A percentile compares a stretch with the other conserved stretches of the same genome.
These are phyloP conservation scores for Millerago galiae DNA, from an alignment of 805 yeast species.

Conservation along the genomic window DNA sequence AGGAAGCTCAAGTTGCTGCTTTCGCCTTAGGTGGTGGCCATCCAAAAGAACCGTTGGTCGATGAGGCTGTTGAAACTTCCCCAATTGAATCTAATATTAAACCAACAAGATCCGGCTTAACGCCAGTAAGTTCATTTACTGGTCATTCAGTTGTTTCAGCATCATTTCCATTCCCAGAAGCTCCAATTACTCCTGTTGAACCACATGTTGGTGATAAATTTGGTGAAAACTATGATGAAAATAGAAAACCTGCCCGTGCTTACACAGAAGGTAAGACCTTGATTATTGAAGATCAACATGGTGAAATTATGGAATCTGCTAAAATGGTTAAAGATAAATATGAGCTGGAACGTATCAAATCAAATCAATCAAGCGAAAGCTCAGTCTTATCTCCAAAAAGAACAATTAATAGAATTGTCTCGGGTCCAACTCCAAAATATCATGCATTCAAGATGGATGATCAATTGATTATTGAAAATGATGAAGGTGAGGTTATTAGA, in stretches of 20 bases:
- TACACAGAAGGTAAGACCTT: slow-evolving; percentile 66
- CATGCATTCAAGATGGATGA: slow-evolving; percentile 79
- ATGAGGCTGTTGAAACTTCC: slow-evolving; percentile 12
- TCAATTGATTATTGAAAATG: slow-evolving; percentile 76
- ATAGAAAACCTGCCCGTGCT: slow-evolving; percentile 33
- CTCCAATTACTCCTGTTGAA: slow-evolving; percentile 1
- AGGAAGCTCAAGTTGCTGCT: slow-evolving; percentile 37
- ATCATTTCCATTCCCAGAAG: slow-evolving; percentile 10
- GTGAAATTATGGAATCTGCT: slow-evolving; percentile 67
- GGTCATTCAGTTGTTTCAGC: neutral
- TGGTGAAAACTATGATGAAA: slow-evolving; percentile 19
- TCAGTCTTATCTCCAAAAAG: slow-evolving; percentile 16
- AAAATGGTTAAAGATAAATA: slow-evolving; percentile 23
- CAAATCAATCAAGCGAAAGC: slow-evolving; percentile 17
- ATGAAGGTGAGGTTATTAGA: slow-evolving; percentile 86
- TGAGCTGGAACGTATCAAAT: slow-evolving; percentile 6
- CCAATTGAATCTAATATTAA: slow-evolving; percentile 1
- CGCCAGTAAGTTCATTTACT: slow-evolving; percentile 19
- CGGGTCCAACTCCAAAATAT: slow-evolving; percentile 22
- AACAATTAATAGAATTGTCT: slow-evolving; percentile 6
- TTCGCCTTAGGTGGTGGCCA: slow-evolving; percentile 30
- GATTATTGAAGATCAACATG: slow-evolving; percentile 76
- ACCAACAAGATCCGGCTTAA: slow-evolving; percentile 12
- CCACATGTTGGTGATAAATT: neutral
- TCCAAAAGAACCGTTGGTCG: slow-evolving; percentile 5